Percentiles rank a stretch among this genome's conserved stretches.
These are phyloP conservation scores for Zizania palustris DNA, from an alignment of 202 grass and related monocot species.

Conservation along the genomic window DNA sequence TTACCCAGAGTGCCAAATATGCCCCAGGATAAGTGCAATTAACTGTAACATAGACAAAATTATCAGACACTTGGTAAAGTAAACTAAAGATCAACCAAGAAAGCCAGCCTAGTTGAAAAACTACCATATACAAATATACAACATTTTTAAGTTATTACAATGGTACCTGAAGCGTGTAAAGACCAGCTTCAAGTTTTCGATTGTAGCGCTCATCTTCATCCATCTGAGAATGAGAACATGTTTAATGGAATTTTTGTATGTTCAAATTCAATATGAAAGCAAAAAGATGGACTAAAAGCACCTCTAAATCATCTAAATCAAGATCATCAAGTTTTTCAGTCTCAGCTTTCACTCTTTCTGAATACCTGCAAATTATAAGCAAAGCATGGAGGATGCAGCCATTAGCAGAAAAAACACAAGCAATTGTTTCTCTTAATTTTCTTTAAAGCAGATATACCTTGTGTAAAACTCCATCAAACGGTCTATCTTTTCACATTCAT, in stretches of 20 bases:
- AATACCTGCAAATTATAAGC: conserved; percentile 64
- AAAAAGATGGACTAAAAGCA: conserved; percentile 29
- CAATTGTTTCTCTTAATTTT: conserved; percentile 12
- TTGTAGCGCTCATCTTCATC: conserved; percentile 89
- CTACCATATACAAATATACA: conserved; percentile 2
- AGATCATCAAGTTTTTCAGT: conserved; percentile 66
- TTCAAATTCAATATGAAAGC: conserved; percentile 23
- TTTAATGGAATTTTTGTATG: conserved; percentile 30
- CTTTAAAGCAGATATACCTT: conserved; percentile 50
- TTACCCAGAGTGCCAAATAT: conserved; percentile 94
- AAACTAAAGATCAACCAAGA: conserved; percentile 21
- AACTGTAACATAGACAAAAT: conserved; percentile 61
- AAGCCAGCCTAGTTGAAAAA: conserved; percentile 13
- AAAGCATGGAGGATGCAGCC: conserved; percentile 17
- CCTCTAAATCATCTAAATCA: conserved; percentile 94
- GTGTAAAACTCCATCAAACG: conserved; percentile 88
- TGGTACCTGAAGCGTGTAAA: conserved; percentile 93
- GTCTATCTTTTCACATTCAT: conserved; percentile 98
- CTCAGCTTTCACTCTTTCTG: conserved; percentile 87
- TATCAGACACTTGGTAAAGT: conserved; percentile 22
- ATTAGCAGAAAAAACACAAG: conserved; percentile 14
- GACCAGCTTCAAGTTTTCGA: conserved; percentile 88
- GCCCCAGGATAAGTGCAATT: conserved; percentile 86
- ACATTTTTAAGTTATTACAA: conserved; percentile 2
- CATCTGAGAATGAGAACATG: conserved; percentile 54